Evolutionary conservation across 1,284 basidiomycete species (phyloP).

Genomic region (Golubevia pallescens): DNA sequence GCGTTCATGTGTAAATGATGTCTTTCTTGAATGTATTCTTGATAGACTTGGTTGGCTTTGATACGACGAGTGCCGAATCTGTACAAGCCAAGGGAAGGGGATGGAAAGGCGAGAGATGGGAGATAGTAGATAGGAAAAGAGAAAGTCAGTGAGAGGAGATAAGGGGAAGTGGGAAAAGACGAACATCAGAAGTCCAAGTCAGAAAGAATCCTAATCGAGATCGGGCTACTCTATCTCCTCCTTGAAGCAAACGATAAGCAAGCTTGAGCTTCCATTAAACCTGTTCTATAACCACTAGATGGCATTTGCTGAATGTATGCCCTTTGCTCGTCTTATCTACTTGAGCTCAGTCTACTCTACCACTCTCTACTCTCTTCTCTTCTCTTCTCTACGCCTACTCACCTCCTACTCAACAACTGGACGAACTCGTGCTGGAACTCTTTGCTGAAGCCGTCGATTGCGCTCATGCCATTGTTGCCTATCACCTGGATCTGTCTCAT

Average conservation of each 20-base stretch:
- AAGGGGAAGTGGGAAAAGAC: neutral
- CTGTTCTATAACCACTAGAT: no score
- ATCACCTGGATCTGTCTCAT: conserved; percentile 94
- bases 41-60: conserved; percentile 88
- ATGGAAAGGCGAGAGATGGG: conserved; percentile 1
- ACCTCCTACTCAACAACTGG: conserved; percentile 80
- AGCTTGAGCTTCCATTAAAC: no score
- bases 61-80: conserved; percentile 56
- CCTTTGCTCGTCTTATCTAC: no score
- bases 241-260: no score
- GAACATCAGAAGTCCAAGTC: no score
- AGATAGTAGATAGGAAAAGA: no score
- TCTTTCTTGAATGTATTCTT: conserved; percentile 97
- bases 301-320: no score
- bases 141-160: no score
- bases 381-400: conserved; percentile 32
- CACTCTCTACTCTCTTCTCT: no score
- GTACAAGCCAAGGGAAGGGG: neutral
- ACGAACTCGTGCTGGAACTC: conserved; percentile 94
- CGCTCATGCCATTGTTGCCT: conserved; percentile 86
- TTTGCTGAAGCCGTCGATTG: conserved; percentile 86
- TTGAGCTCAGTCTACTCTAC: no score
- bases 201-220: no score
- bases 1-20: conserved; percentile 97
- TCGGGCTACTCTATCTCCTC: no score